These are phyloP conservation scores for Stevia rebaudiana DNA, from an alignment of 140 eudicot genomes.

Conservation along the genomic window DNA sequence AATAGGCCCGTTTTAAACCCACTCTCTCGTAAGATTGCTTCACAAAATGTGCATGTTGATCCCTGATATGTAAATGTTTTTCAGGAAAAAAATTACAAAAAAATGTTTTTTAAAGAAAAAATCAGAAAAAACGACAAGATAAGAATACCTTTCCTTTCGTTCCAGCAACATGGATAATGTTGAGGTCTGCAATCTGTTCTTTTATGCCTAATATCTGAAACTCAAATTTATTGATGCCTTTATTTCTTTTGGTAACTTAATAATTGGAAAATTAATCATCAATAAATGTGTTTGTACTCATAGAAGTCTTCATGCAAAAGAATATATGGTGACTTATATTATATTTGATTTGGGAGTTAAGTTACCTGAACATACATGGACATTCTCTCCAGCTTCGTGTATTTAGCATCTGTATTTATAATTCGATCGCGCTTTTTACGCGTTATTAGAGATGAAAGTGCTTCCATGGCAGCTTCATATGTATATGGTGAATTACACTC, in stretches of 20 bases:
- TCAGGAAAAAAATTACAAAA: conserved; percentile 15
- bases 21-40: conserved; percentile 81
- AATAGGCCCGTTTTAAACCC: conserved; percentile 84
- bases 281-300: neutral
- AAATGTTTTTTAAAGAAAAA: neutral
- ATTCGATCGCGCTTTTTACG: conserved; percentile 47
- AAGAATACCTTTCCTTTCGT: conserved; percentile 93
- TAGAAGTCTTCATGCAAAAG: neutral
- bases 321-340: neutral
- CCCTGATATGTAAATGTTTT: conserved; percentile 46
- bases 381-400: conserved; percentile 76
- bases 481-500: conserved; percentile 34
- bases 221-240: conserved; percentile 9
- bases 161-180: conserved; percentile 94
- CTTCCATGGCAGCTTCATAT: conserved; percentile 88
- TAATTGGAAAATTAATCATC: neutral
- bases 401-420: conserved; percentile 33
- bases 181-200: conserved; percentile 65
- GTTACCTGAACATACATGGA: conserved; percentile 67
- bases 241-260: neutral
- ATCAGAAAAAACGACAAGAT: conserved; percentile 1
- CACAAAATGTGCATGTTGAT: conserved; percentile 86
- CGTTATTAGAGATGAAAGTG: conserved; percentile 82
- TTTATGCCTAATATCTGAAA: conserved; percentile 83
- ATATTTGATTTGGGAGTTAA: conserved; percentile 4